These are phyloP conservation scores for Grosmannia penicillata DNA, from an alignment of 2,329 filamentous ascomycete genomes.

Conservation along the genomic window DNA sequence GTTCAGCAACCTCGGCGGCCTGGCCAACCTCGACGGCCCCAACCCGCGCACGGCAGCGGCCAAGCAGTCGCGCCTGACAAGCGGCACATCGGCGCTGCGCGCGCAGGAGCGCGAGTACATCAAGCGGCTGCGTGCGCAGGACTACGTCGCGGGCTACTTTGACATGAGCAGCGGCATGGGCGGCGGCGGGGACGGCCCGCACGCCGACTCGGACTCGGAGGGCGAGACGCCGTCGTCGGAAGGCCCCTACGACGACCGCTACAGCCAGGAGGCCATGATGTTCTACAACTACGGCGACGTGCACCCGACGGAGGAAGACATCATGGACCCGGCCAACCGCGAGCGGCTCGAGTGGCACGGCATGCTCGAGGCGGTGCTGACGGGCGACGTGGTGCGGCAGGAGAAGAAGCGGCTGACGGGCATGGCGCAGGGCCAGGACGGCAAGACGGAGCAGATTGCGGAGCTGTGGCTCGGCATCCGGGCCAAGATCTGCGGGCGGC, in stretches of 20 bases:
- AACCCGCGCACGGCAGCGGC: slow-evolving; percentile 29
- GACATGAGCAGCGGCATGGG: slow-evolving; percentile 51
- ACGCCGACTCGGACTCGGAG: slow-evolving; percentile 69
- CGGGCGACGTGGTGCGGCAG: slow-evolving; percentile 91
- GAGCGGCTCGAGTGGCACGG: slow-evolving; percentile 95
- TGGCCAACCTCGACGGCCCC: slow-evolving; percentile 19
- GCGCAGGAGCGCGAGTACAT: slow-evolving; percentile 93
- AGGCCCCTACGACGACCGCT: slow-evolving; percentile 68
- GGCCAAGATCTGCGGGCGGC: slow-evolving; percentile 70
- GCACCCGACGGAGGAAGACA: slow-evolving; percentile 76
- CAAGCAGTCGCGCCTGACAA: slow-evolving; percentile 33
- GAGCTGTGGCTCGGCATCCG: slow-evolving; percentile 83
- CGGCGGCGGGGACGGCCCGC: slow-evolving; percentile 35
- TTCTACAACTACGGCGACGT: slow-evolving; percentile 85
- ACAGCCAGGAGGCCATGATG: slow-evolving; percentile 83
- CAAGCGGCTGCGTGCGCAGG: slow-evolving; percentile 72
- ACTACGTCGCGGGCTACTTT: slow-evolving; percentile 50
- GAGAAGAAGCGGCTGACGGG: slow-evolving; percentile 94
- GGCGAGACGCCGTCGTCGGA: slow-evolving; percentile 83
- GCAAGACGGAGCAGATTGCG: slow-evolving; percentile 53
- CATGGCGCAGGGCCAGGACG: slow-evolving; percentile 43
- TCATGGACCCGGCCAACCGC: slow-evolving; percentile 74
- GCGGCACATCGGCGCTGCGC: slow-evolving; percentile 33
- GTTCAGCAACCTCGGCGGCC: slow-evolving; percentile 1
- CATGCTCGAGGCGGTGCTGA: slow-evolving; percentile 90